These are phyloP conservation scores for Hypomontagnella monticulosa DNA, from an alignment of 495 filamentous ascomycete genomes.

Conservation along the genomic window DNA sequence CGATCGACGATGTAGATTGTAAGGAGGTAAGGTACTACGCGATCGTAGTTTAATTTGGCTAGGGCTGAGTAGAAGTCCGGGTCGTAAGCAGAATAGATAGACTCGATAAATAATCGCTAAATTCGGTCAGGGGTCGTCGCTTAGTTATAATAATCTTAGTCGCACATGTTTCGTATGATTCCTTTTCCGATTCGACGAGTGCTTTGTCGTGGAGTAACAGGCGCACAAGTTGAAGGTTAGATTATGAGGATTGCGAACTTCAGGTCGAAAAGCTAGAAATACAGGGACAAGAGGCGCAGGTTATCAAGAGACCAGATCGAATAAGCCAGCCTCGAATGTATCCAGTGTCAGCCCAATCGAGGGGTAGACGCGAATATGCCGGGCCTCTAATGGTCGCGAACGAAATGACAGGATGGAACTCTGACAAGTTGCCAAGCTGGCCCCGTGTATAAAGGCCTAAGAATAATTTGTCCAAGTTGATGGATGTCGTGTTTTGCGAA, in stretches of 20 bases:
- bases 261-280: background rate
- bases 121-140: constrained; percentile 17
- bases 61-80: background rate
- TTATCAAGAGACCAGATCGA: too few species aligned
- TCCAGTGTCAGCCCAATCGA: too few species aligned
- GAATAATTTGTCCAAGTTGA: constrained; percentile 6
- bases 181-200: background rate
- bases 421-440: background rate
- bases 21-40: background rate
- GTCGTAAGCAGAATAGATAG: constrained; percentile 18
- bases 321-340: too few species aligned
- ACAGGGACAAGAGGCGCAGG: background rate
- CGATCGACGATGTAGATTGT: background rate
- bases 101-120: constrained; percentile 22
- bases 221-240: background rate
- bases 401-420: background rate
- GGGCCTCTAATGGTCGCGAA: too few species aligned
- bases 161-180: constrained; percentile 8
- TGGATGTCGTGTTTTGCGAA: constrained; percentile 15
- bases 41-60: background rate
- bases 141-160: constrained; percentile 18
- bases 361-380: too few species aligned
- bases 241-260: background rate
- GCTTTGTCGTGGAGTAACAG: background rate
- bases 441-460: background rate